phyloP scores from a whole-genome alignment of 2,329 filamentous ascomycete genomes.

The Hirsutella thompsonii region DNA sequence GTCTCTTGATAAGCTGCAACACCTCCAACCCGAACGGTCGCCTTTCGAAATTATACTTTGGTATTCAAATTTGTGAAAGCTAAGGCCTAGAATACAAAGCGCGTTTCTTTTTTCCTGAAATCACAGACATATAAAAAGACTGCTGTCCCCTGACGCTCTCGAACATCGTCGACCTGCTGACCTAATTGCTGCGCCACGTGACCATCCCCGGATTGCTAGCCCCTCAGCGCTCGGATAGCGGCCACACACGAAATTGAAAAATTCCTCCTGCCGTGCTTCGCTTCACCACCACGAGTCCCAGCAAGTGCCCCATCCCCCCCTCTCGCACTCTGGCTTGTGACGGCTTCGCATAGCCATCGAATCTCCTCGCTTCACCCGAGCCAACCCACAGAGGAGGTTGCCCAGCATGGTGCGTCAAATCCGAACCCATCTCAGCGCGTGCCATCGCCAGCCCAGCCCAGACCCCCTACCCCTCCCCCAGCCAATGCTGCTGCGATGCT shows the following conservation, averaged over 20 bases:
- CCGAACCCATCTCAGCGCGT: neutral
- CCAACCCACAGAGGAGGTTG: conserved; percentile 33
- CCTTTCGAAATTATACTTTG: too few relatives aligned
- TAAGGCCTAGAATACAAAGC: too few relatives aligned
- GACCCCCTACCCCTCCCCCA: conserved; percentile 12
- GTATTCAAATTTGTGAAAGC: too few relatives aligned
- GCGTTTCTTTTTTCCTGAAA: too few relatives aligned
- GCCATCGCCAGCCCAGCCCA: neutral
- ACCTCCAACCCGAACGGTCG: too few relatives aligned
- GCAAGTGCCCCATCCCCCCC: conserved; percentile 19
- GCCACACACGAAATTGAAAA: conserved; percentile 34
- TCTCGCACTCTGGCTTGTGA: conserved; percentile 23
- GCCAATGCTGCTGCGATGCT: conserved; percentile 9
- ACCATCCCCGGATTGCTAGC: conserved; percentile 15
- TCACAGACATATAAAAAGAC: too few relatives aligned
- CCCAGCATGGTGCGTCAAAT: conserved; percentile 35
- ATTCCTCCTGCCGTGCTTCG: conserved; percentile 21
- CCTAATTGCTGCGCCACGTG: conserved; percentile 19
- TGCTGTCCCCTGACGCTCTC: too few relatives aligned
- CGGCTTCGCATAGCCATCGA: conserved; percentile 22
- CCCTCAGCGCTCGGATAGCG: conserved; percentile 29
- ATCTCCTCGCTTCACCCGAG: conserved; percentile 23
- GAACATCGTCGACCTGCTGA: conserved; percentile 10
- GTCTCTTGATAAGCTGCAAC: too few relatives aligned
- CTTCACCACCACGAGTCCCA: conserved; percentile 26